Base-by-base conservation (phyloP, 441 rosid species). In the Francoa sonchifolia region DNA sequence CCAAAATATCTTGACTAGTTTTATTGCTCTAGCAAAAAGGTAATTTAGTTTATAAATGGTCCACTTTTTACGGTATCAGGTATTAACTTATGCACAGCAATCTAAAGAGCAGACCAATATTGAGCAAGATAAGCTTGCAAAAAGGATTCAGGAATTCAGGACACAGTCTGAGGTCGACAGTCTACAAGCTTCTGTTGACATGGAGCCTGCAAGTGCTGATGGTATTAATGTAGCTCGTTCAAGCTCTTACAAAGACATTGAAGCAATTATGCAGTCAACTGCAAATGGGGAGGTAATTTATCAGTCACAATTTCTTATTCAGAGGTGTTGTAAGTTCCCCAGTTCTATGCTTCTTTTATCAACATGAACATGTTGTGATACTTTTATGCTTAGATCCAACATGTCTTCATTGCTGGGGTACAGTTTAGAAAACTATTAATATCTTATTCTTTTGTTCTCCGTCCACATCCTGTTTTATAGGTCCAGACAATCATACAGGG, bases 81-180 rank as follows among this genome's bases (percentile, higher is more conserved):
- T 82, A 39, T 71, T 87, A 58, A 77, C 89, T 25, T 87, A 71
- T 74, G 86, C 89, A 19, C 94, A 87, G 44, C 94, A 79, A 57
- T 70, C 97, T 34, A 87, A 87, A 66, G 97, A 80, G 70, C 62
- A 65, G 60, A 77, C 89, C 12, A 71, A 57, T 54, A 55, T 62
- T 48, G 97, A 82, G 44, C 86, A 82, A 63, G 82, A 87, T 61
- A 72, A 74, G 54, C 80, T 82, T 55, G 94, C 76, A 41, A 77
- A 74, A 63, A 68, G 97, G 57, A 87, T 87, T 69, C 97, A 87
- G 58, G 97, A 82, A 60, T 87, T 74, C 65, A 74, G 92, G 67
- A 77, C 94, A 35, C 92, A 71, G 62, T 59, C 86, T 55, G 97
- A 87, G 64, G 30, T 76, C 63, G 79, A 74, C 30, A 71, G 58